Conservation (phyloP, 169 alveolate species). For the Plasmodium falciparum region DNA sequence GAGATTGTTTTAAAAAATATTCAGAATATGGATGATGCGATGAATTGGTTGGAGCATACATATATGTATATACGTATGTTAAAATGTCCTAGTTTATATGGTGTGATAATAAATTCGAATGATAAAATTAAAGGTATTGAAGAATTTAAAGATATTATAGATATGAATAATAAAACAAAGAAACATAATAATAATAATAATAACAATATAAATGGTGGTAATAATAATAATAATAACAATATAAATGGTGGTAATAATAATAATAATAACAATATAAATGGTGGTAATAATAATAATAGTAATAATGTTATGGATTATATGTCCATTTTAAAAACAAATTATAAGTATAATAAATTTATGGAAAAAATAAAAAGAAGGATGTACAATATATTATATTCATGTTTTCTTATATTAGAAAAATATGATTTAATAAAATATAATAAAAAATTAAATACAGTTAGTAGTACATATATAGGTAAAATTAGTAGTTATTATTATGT, state of each 20-base stretch:
- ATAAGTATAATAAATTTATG: constrained; percentile 56
- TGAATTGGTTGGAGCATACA: constrained; percentile 98
- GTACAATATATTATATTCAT: constrained; percentile 88
- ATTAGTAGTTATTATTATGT: constrained; percentile 98
- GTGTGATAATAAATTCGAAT: constrained; percentile 78
- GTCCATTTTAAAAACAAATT: neutral
- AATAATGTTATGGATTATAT: no score
- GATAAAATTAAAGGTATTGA: constrained; percentile 12
- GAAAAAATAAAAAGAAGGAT: constrained; percentile 65
- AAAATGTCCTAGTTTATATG: constrained; percentile 93
- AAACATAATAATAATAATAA: constrained; percentile 19
- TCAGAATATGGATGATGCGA: constrained; percentile 95
- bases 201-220: no score
- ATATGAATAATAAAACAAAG: constrained; percentile 22
- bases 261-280: neutral
- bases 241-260: neutral
- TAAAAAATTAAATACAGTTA: constrained; percentile 92
- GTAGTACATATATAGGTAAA: constrained; percentile 97
- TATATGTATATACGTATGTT: constrained; percentile 96
- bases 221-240: neutral
- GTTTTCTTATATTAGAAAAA: constrained; percentile 94
- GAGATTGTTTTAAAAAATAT: constrained; percentile 98
- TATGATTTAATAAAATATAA: constrained; percentile 96
- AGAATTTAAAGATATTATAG: neutral
- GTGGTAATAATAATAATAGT: no score